Conservation (phyloP, 768 basidiomycete species). For the Pleurotus ostreatus region DNA sequence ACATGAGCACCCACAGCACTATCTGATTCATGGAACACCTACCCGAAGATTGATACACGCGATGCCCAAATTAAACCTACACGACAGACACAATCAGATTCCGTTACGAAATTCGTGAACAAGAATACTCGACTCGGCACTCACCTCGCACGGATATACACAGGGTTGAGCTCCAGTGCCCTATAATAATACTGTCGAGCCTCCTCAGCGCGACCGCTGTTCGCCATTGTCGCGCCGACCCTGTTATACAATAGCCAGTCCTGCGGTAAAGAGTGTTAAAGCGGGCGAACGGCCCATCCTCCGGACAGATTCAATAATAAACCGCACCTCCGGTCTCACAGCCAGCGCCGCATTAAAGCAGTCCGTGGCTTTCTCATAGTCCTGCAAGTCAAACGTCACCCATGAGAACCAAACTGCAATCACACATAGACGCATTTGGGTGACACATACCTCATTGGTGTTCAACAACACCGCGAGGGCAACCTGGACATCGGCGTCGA, state of each 20-base stretch:
- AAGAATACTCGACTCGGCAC: conserved; percentile 11
- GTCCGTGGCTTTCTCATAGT: conserved; percentile 88
- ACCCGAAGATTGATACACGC: conserved; percentile 86
- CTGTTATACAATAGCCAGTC: conserved; percentile 93
- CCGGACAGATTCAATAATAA: not conserved
- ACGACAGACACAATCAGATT: conserved; percentile 2
- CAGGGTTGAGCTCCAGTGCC: conserved; percentile 84
- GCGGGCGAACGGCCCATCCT: conserved; percentile 5
- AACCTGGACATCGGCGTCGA: conserved; percentile 95
- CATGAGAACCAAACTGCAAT: not conserved
- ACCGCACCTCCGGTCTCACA: conserved; percentile 77
- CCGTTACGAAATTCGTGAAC: too few relatives aligned
- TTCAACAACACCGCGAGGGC: conserved; percentile 92
- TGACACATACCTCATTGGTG: conserved; percentile 69
- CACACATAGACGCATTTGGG: conserved; percentile 7
- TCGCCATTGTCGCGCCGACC: conserved; percentile 92
- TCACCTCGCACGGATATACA: conserved; percentile 85
- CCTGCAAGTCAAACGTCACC: conserved; percentile 38
- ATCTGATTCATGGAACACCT: conserved; percentile 19
- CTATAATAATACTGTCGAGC: conserved; percentile 86
- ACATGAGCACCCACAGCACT: conserved; percentile 8
- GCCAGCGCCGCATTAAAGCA: conserved; percentile 89
- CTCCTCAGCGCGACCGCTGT: conserved; percentile 72
- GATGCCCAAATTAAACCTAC: conserved; percentile 92
- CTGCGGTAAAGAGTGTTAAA: conserved; percentile 30